A percentile compares a stretch with the other conserved stretches of the same genome.
Evolutionary conservation across 2,329 filamentous ascomycete genomes (phyloP).

Genomic region (Fusarium sp.): DNA sequence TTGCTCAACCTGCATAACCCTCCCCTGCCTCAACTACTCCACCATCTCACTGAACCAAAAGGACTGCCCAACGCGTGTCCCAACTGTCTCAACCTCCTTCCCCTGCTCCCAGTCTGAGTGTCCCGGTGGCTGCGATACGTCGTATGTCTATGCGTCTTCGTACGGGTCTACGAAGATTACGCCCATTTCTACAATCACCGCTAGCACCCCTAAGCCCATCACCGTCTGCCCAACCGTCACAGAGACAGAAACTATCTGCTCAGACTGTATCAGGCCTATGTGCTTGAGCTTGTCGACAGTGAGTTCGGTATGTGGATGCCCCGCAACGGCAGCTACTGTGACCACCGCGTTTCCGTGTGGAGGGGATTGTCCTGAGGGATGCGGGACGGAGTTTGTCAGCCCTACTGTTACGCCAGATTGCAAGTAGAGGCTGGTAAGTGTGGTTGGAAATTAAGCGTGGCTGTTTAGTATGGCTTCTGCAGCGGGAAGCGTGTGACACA

Average conservation of each 20-base stretch:
- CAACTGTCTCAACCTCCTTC: slow-evolving; percentile 45
- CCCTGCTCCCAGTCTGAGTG: slow-evolving; percentile 41
- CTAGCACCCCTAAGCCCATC: neutral
- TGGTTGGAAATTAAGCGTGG: neutral
- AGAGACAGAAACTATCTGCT: slow-evolving; percentile 48
- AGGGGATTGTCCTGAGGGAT: slow-evolving; percentile 40
- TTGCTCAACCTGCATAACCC: slow-evolving; percentile 51
- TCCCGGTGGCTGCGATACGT: slow-evolving; percentile 43
- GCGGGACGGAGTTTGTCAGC: slow-evolving; percentile 47
- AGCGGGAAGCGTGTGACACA: neutral
- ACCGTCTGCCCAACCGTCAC: slow-evolving; percentile 52
- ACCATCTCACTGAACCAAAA: slow-evolving; percentile 49
- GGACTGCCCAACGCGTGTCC: slow-evolving; percentile 45
- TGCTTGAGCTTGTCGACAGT: slow-evolving; percentile 50
- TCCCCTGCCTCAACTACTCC: slow-evolving; percentile 47
- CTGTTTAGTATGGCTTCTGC: neutral
- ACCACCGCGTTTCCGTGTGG: slow-evolving; percentile 47
- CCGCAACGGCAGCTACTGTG: slow-evolving; percentile 46
- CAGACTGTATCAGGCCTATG: slow-evolving; percentile 49
- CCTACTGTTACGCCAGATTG: slow-evolving; percentile 41
- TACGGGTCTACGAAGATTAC: slow-evolving; percentile 7
- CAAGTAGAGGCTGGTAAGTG: slow-evolving; percentile 1
- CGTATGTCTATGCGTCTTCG: slow-evolving; percentile 39
- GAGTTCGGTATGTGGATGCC: slow-evolving; percentile 51
- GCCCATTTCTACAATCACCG: slow-evolving; percentile 1